A percentile compares a stretch with the other conserved stretches of the same genome.
phyloP scores from a whole-genome alignment of 2,329 filamentous ascomycete species.

The Fusarium oxysporum region DNA sequence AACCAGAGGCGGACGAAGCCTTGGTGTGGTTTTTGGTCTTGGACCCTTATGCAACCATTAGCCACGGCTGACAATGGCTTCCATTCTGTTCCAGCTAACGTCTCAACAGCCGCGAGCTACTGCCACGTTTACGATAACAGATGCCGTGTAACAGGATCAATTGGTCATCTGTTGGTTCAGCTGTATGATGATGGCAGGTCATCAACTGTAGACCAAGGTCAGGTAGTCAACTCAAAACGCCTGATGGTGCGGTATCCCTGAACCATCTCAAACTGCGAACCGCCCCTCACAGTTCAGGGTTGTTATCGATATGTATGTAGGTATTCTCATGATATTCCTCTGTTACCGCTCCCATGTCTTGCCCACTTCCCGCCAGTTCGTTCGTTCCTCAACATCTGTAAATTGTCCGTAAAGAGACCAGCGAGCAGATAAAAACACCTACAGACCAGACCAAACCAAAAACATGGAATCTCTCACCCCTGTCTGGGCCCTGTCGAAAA shows the following conservation, averaged over 20 bases:
- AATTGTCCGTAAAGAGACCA: background rate
- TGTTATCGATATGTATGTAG: background rate
- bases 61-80: constrained; percentile 22
- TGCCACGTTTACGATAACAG: constrained; percentile 20
- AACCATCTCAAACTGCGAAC: constrained; percentile 26
- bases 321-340: background rate
- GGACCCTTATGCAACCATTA: constrained; percentile 37
- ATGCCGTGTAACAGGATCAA: constrained; percentile 24
- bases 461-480: constrained; percentile 6
- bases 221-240: constrained; percentile 42
- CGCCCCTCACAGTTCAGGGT: constrained; percentile 1
- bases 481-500: constrained; percentile 26
- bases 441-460: background rate
- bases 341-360: background rate
- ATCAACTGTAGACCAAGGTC: background rate
- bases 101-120: constrained; percentile 16
- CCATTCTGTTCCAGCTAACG: constrained; percentile 16
- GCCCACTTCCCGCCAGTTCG: background rate
- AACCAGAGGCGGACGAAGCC: background rate
- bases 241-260: constrained; percentile 40
- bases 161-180: constrained; percentile 12
- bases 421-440: background rate
- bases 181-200: constrained; percentile 3
- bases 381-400: background rate
- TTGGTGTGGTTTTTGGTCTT: constrained; percentile 20